Evolutionary conservation across 73 alveolate genomes (phyloP).

Genomic region (Halteria grandinella): DNA sequence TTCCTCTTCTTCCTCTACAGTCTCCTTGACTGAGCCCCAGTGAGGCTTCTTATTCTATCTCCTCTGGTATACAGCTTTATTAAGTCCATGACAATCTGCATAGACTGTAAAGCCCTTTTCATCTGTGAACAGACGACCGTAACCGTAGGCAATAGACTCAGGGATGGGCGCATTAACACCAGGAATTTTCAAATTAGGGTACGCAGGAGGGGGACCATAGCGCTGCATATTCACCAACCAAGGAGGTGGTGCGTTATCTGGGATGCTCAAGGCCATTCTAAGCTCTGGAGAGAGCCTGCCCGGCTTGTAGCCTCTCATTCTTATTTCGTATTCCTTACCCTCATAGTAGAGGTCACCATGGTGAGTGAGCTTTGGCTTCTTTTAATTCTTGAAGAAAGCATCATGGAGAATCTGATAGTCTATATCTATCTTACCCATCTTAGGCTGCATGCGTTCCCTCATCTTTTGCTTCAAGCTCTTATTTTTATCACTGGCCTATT

Average conservation of each 20-base stretch:
- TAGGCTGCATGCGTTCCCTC: constrained; percentile 98
- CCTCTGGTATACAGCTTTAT: constrained; percentile 53
- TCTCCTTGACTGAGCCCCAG: constrained; percentile 68
- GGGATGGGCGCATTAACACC: constrained; percentile 92
- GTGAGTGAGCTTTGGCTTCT: constrained; percentile 91
- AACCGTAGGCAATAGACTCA: constrained; percentile 65
- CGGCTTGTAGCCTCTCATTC: constrained; percentile 94
- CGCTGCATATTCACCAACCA: constrained; percentile 98
- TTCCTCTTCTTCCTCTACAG: constrained; percentile 62
- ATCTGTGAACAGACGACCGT: constrained; percentile 58
- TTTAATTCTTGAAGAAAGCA: constrained; percentile 97
- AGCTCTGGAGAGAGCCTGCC: constrained; percentile 95
- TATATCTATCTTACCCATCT: constrained; percentile 97
- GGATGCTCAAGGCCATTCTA: constrained; percentile 96
- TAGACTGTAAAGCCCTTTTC: constrained; percentile 73
- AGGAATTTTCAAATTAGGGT: constrained; percentile 97
- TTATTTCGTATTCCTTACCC: constrained; percentile 96
- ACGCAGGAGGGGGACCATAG: constrained; percentile 99
- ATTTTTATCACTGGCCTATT: constrained; percentile 86
- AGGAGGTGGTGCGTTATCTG: constrained; percentile 97
- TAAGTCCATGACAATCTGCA: constrained; percentile 71
- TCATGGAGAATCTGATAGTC: constrained; percentile 98
- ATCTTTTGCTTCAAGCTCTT: constrained; percentile 92
- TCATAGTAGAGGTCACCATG: constrained; percentile 98
- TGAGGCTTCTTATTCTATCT: constrained; percentile 54